Conservation (phyloP, 441 rosid species). For the Macaranga tanarius region DNA sequence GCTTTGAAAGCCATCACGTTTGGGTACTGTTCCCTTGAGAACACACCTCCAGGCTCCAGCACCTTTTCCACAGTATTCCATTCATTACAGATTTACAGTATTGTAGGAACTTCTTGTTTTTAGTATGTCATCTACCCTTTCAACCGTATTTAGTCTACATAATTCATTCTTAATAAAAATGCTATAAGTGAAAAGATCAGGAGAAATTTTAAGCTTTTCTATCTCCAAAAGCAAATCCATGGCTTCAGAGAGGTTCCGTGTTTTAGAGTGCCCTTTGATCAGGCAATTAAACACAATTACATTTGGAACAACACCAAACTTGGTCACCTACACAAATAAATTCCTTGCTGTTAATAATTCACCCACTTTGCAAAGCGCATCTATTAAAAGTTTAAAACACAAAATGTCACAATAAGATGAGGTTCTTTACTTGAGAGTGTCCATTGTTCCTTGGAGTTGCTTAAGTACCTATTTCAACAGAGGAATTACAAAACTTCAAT, state of each 20-base stretch:
- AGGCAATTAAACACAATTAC: slow-evolving; percentile 42
- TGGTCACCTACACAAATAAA: slow-evolving; percentile 50
- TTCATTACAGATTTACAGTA: slow-evolving; percentile 50
- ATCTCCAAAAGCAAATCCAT: slow-evolving; percentile 43
- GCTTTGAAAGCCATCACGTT: slow-evolving; percentile 67
- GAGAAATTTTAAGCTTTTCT: slow-evolving; percentile 39
- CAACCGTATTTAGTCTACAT: slow-evolving; percentile 35
- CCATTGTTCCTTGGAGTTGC: no score
- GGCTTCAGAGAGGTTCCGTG: slow-evolving; percentile 47
- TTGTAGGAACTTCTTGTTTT: slow-evolving; percentile 40
- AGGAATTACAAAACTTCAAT: no score
- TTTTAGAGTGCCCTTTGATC: slow-evolving; percentile 50
- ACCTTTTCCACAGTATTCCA: slow-evolving; percentile 66
- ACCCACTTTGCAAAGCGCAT: slow-evolving; percentile 60
- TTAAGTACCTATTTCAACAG: no score
- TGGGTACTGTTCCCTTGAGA: slow-evolving; percentile 79
- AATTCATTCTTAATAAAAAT: slow-evolving; percentile 50
- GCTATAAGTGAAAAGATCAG: slow-evolving; percentile 57
- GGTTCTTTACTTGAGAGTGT: no score
- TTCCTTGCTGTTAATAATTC: slow-evolving; percentile 46
- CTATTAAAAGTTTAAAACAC: no score
- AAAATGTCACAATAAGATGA: no score
- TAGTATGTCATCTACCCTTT: slow-evolving; percentile 44
- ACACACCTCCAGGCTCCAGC: slow-evolving; percentile 44
- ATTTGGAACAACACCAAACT: slow-evolving; percentile 58